These are phyloP conservation scores for Xerocomus amazonicus DNA, from an alignment of 1,284 basidiomycete species.

Conservation along the genomic window DNA sequence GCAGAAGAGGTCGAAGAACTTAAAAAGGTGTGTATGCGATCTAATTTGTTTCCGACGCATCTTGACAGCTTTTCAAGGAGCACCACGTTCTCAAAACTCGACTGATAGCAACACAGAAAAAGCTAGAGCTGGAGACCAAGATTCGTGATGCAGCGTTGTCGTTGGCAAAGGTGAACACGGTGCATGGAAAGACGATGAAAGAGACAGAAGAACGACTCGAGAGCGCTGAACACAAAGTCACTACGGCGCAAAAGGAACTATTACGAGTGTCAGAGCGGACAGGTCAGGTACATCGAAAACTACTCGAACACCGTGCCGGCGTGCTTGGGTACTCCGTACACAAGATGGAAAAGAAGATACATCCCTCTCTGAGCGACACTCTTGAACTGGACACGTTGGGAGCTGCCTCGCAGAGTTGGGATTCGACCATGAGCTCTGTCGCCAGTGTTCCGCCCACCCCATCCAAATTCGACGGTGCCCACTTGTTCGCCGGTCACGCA, in stretches of 20 bases:
- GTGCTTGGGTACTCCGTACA: constrained; percentile 71
- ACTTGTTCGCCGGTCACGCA: constrained; percentile 76
- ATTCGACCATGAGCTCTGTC: constrained; percentile 50
- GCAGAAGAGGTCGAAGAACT: constrained; percentile 89
- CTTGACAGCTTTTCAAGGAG: constrained; percentile 46
- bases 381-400: constrained; percentile 43
- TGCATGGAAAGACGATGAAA: constrained; percentile 57
- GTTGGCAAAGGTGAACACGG: constrained; percentile 61
- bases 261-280: constrained; percentile 60
- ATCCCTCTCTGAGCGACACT: constrained; percentile 29
- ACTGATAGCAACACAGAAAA: constrained; percentile 59
- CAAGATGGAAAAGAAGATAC: constrained; percentile 60
- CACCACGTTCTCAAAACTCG: constrained; percentile 62
- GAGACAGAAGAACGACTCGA: constrained; percentile 71
- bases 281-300: constrained; percentile 53
- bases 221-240: constrained; percentile 62
- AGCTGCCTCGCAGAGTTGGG: constrained; percentile 50
- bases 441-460: constrained; percentile 44
- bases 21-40: constrained; percentile 64
- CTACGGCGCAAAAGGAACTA: constrained; percentile 64
- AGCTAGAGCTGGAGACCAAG: constrained; percentile 71
- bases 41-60: background rate
- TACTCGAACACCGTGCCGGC: constrained; percentile 75
- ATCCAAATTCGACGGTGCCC: constrained; percentile 72
- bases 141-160: constrained; percentile 77